These are phyloP conservation scores for Kwoniella dendrophila DNA, from an alignment of 768 basidiomycete species.

Conservation along the genomic window DNA sequence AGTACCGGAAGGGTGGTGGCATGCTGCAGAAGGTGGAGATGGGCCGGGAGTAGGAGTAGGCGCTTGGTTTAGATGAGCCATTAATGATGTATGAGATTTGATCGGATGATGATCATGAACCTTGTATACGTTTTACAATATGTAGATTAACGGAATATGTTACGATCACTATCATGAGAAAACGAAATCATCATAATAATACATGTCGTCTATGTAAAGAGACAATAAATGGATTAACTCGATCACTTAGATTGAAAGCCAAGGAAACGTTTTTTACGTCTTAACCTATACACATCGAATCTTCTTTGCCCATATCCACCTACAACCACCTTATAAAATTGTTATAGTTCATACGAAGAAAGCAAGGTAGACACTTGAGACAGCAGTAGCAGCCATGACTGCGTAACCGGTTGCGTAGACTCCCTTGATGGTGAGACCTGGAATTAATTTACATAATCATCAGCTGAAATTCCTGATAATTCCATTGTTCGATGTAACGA, in stretches of 20 bases:
- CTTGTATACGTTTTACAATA: too few relatives aligned
- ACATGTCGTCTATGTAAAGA: too few relatives aligned
- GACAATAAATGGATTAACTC: too few relatives aligned
- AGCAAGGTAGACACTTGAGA: constrained; percentile 73
- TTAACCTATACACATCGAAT: too few relatives aligned
- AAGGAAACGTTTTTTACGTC: too few relatives aligned
- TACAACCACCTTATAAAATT: neutral
- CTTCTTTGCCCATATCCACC: neutral
- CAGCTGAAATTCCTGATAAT: neutral
- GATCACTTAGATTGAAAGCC: too few relatives aligned
- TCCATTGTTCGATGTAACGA: too few relatives aligned
- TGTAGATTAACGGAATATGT: too few relatives aligned
- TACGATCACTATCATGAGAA: too few relatives aligned
- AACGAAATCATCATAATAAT: too few relatives aligned
- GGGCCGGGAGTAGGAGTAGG: constrained; percentile 44
- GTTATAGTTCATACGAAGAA: constrained; percentile 53
- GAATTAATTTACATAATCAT: constrained; percentile 3
- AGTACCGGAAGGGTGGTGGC: constrained; percentile 55
- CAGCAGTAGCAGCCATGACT: constrained; percentile 75
- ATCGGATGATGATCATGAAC: too few relatives aligned
- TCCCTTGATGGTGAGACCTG: constrained; percentile 79
- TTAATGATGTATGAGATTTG: neutral
- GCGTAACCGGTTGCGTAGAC: constrained; percentile 80
- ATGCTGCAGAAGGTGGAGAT: constrained; percentile 44
- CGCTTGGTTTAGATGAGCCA: constrained; percentile 45